Conservation (phyloP, 768 basidiomycete species). For the Psilocybe cyanescens region DNA sequence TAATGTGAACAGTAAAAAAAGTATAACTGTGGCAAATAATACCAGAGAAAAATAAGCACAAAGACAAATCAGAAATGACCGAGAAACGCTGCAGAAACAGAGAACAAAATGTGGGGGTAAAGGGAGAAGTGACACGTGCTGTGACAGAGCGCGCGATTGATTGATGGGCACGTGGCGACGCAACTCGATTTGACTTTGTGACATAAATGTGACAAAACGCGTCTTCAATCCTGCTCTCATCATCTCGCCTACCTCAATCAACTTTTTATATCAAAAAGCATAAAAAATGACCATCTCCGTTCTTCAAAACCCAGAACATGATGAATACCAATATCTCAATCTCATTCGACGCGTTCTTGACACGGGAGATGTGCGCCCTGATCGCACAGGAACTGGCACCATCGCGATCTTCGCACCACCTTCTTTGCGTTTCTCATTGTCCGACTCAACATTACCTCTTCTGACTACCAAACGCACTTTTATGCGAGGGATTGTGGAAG, state of each 20-base stretch:
- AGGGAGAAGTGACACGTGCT: too few species aligned
- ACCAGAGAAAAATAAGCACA: too few species aligned
- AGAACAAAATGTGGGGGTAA: too few species aligned
- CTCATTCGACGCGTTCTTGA: conserved; percentile 80
- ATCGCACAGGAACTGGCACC: conserved; percentile 96
- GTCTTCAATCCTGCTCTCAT: background rate
- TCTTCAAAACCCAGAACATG: conserved; percentile 46
- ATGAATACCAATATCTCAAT: conserved; percentile 88
- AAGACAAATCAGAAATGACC: too few species aligned
- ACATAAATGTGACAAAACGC: background rate
- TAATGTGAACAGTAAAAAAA: too few species aligned
- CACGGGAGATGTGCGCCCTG: conserved; percentile 77
- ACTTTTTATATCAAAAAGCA: too few species aligned
- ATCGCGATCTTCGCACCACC: conserved; percentile 92
- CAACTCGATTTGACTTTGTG: too few species aligned
- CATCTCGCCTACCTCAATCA: background rate
- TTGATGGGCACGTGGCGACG: too few species aligned
- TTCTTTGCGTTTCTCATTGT: conserved; percentile 86
- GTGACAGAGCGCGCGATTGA: too few species aligned
- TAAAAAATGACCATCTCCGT: conserved; percentile 10
- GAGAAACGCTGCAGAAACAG: too few species aligned
- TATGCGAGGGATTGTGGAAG: conserved; percentile 87
- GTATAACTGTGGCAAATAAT: too few species aligned
- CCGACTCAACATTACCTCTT: conserved; percentile 76
- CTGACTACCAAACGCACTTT: conserved; percentile 97